phyloP scores from a whole-genome alignment of 176 grass and related monocot genomes.

The Avena atlantica region DNA sequence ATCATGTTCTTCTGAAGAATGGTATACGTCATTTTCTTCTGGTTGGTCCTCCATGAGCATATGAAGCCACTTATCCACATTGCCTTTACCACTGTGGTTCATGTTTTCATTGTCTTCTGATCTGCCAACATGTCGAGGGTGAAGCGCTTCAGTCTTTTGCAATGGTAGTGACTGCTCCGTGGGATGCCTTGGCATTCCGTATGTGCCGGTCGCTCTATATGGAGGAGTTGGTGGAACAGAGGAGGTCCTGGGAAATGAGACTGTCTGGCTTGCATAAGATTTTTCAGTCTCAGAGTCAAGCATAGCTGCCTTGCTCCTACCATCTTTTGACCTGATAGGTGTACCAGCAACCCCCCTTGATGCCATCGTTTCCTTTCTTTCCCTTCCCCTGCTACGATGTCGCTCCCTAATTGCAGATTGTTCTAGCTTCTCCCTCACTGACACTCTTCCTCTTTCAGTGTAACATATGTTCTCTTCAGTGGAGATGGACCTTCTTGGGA shows the following conservation, averaged over 20 bases:
- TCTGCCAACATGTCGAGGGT: background rate
- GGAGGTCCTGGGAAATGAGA: constrained; percentile 34
- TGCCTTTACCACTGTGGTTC: constrained; percentile 67
- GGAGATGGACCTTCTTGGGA: constrained; percentile 40
- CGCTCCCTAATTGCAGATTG: constrained; percentile 46
- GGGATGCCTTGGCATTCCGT: constrained; percentile 26
- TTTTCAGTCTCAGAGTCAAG: constrained; percentile 39
- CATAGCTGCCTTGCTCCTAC: constrained; percentile 21
- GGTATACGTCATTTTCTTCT: constrained; percentile 39
- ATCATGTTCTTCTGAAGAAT: constrained; percentile 27
- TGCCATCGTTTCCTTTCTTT: constrained; percentile 32
- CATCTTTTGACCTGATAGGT: constrained; percentile 37
- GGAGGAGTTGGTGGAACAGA: constrained; percentile 57
- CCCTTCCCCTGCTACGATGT: constrained; percentile 32
- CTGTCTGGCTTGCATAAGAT: constrained; percentile 37
- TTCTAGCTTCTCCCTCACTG: constrained; percentile 60
- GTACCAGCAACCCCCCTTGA: constrained; percentile 33
- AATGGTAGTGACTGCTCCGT: constrained; percentile 19
- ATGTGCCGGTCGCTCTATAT: constrained; percentile 33
- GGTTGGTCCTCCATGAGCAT: constrained; percentile 60
- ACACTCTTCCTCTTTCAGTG: constrained; percentile 32
- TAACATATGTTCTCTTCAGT: constrained; percentile 37
- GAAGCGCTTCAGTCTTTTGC: constrained; percentile 31
- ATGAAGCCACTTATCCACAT: constrained; percentile 81
- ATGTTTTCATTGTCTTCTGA: constrained; percentile 56